Conservation (phyloP, 116 monocot species). For the Dioscorea cayenensis region DNA sequence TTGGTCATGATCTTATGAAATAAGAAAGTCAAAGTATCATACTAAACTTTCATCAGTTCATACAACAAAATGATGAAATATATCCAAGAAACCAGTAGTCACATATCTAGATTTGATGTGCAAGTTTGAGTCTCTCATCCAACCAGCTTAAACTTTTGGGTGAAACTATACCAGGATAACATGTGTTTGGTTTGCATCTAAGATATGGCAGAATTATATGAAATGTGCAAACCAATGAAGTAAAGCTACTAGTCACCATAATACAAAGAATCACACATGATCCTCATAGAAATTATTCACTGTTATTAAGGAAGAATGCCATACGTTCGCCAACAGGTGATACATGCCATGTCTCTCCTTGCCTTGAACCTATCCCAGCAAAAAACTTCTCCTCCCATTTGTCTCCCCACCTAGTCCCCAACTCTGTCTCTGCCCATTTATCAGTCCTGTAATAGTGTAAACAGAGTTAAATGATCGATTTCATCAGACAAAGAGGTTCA, state of each 20-base stretch:
- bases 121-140: too few relatives aligned
- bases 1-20: too few relatives aligned
- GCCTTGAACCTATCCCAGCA: slow-evolving; percentile 84
- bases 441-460: slow-evolving; percentile 64
- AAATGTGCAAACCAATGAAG: neutral
- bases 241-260: neutral
- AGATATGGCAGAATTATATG: neutral
- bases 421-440: slow-evolving; percentile 91
- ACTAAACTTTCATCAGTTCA: too few relatives aligned
- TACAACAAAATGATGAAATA: too few relatives aligned
- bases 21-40: too few relatives aligned
- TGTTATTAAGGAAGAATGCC: slow-evolving; percentile 12
- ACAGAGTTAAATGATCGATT: neutral
- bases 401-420: slow-evolving; percentile 96
- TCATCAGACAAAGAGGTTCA: neutral
- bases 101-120: too few relatives aligned
- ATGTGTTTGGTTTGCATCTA: too few relatives aligned
- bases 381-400: slow-evolving; percentile 99
- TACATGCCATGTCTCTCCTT: slow-evolving; percentile 97
- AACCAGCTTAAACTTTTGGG: too few relatives aligned
- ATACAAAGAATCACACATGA: neutral
- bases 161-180: too few relatives aligned
- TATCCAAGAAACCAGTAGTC: too few relatives aligned
- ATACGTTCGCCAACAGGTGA: slow-evolving; percentile 74
- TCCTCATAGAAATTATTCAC: neutral